Conservation (phyloP, 2,329 filamentous ascomycete species). For the Ophiognomonia clavigignenti-juglandacearum region DNA sequence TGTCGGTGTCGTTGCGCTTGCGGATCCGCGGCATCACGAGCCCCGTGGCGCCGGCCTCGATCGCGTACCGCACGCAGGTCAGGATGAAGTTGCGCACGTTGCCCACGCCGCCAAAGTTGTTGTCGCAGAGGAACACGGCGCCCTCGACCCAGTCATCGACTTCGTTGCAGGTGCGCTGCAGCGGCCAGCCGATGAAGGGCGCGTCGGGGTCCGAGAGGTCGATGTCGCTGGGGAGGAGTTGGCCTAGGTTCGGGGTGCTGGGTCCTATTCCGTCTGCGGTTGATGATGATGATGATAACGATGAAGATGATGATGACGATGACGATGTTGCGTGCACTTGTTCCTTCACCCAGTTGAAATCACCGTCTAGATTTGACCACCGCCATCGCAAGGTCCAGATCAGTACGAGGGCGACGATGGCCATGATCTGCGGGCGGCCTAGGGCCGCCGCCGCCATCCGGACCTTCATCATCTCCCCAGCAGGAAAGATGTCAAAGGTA, state of each 20-base stretch:
- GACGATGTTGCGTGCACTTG: background rate
- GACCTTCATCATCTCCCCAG: too few relatives aligned
- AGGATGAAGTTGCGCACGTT: constrained; percentile 47
- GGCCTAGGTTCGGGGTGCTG: too few relatives aligned
- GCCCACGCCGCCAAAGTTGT: constrained; percentile 46
- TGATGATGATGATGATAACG: too few relatives aligned
- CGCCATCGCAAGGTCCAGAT: constrained; percentile 8
- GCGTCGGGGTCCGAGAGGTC: constrained; percentile 36
- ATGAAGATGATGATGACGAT: too few relatives aligned
- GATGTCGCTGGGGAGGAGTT: constrained; percentile 20
- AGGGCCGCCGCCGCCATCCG: too few relatives aligned
- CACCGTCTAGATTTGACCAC: background rate
- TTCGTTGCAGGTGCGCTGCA: constrained; percentile 39
- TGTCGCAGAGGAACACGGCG: constrained; percentile 44
- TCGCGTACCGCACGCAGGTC: constrained; percentile 44
- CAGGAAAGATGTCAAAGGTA: too few relatives aligned
- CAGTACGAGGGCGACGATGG: constrained; percentile 1
- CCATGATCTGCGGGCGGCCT: background rate
- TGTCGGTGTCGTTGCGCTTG: constrained; percentile 34
- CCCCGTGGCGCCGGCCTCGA: constrained; percentile 42
- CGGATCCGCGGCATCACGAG: constrained; percentile 41
- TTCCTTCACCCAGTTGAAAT: constrained; percentile 1
- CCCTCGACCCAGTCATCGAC: constrained; percentile 33
- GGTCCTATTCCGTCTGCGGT: too few relatives aligned
- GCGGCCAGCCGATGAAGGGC: constrained; percentile 41